Evolutionary conservation across 306 rosid genomes (phyloP), one percentile per base, ranked within the genome.

Genomic region (Heteromeles arbutifolia): DNA sequence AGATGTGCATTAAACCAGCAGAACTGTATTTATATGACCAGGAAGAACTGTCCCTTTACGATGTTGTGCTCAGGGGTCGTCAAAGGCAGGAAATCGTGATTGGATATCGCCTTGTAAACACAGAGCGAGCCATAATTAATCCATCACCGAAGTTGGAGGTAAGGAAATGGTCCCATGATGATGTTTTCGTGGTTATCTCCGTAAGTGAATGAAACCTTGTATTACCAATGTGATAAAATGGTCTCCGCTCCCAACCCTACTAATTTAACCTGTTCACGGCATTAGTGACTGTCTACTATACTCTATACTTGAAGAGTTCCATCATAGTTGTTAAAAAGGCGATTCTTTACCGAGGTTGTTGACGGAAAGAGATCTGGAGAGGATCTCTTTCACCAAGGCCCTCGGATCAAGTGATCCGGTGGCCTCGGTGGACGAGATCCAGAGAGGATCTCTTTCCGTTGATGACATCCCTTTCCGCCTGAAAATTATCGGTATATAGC

Each of bases 11-110:
- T 57, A 92, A 88, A 84, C 92, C 97, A 29, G 97, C 97, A 11
- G 98, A 95, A 29, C 91, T 95, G 85, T 95, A 95, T 84, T 80
- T 95, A 73, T 90, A 87, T 43, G 97, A 95, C 69, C 97, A 92
- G 83, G 97, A 95, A 78, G 98, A 95, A 78, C 84, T 92, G 7
- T 81, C 92, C 80, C 92, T 92, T 78, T 90, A 89, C 22, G 97
- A 95, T 74, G 86, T 95, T 82, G 88, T 95, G 97, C 82, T 86
- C 41, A 86, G 97, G 78, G 97, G 96, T 32, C 97, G 93, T 72
- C 84, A 85, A 81, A 92, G 98, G 74, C 82, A 31, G 66, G 98
- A 95, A 77, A 85, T 95, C 59, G 92, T 95, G 76, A 95, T 92
- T 29, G 98, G 98, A 32, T 92, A 90, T 85, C 92, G 93, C 41